Percentiles rank a stretch among this genome's conserved stretches.
phyloP scores from a whole-genome alignment of 306 rosid genomes.

The Dryas alaskensis region DNA sequence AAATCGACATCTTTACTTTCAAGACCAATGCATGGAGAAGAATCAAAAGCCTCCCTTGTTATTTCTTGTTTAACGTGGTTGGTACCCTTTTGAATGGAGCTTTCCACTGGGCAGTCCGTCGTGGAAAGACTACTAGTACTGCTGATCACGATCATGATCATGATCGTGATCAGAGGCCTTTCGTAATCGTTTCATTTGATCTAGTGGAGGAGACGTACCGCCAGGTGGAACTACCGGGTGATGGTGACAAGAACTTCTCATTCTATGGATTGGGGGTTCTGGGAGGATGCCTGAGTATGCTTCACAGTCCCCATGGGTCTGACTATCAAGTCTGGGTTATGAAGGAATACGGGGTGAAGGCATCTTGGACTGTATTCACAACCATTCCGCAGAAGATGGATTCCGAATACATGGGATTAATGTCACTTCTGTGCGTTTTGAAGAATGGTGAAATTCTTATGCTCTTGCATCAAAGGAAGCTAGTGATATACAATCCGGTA shows the following conservation, averaged over 20 bases:
- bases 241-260: constrained; percentile 15
- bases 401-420: constrained; percentile 14
- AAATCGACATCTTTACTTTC: constrained; percentile 8
- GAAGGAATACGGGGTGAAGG: constrained; percentile 16
- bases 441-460: constrained; percentile 10
- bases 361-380: constrained; percentile 15
- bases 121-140: neutral
- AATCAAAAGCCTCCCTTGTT: constrained; percentile 6
- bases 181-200: constrained; percentile 13
- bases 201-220: constrained; percentile 10
- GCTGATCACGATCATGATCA: neutral
- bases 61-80: constrained; percentile 9
- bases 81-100: constrained; percentile 13
- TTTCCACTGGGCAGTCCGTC: constrained; percentile 17
- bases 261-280: constrained; percentile 19
- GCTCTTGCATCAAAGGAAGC: constrained; percentile 14
- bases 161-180: neutral
- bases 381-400: constrained; percentile 25
- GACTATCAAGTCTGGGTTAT: constrained; percentile 17
- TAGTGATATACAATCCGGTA: constrained; percentile 6
- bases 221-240: neutral
- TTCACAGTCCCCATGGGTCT: constrained; percentile 18
- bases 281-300: constrained; percentile 16
- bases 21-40: constrained; percentile 11
- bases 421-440: constrained; percentile 1